Conservation (phyloP, 345 rosid genomes). For the Hirschfeldia incana region DNA sequence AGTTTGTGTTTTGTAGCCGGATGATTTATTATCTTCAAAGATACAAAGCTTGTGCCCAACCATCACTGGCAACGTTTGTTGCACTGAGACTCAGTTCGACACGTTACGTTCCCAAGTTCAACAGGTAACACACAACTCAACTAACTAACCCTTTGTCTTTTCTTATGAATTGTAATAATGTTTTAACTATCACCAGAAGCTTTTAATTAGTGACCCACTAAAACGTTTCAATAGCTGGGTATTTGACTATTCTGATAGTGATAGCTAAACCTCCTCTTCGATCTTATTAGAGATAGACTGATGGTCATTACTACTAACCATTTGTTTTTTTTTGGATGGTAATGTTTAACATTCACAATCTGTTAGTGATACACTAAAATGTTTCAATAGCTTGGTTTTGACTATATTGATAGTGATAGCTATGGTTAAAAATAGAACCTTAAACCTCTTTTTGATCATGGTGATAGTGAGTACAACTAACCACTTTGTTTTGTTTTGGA, state of each 20-base stretch:
- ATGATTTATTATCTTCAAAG: slow-evolving; percentile 82
- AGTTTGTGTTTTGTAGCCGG: slow-evolving; percentile 47
- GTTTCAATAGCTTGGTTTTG: neutral
- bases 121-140: slow-evolving; percentile 37
- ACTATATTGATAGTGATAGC: neutral
- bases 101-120: slow-evolving; percentile 84
- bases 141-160: neutral
- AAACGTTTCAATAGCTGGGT: neutral
- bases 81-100: slow-evolving; percentile 84
- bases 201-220: neutral
- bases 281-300: neutral
- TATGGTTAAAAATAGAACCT: neutral
- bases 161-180: neutral
- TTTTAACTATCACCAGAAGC: neutral
- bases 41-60: slow-evolving; percentile 97
- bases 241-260: neutral
- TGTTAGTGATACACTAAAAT: neutral
- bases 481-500: neutral
- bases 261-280: neutral
- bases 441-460: neutral
- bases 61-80: slow-evolving; percentile 87
- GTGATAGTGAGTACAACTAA: neutral
- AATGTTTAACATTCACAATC: too few relatives aligned
- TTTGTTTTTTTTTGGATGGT: neutral
- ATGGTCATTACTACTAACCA: neutral